These are phyloP conservation scores for Arctium lappa DNA, from an alignment of 129 eudicot species.

Conservation along the genomic window DNA sequence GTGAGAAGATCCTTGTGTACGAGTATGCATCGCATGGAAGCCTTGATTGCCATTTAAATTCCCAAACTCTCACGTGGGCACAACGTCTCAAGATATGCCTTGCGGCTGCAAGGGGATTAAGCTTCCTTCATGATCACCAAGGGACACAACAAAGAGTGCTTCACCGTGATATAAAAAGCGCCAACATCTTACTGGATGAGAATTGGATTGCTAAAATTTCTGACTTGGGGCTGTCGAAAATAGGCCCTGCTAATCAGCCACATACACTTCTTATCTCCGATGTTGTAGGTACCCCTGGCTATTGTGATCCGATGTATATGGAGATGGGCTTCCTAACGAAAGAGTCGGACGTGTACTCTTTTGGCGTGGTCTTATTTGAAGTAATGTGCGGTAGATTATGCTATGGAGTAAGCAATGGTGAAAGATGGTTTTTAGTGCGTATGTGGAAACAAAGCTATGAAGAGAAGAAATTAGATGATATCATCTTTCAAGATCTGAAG, in stretches of 20 bases:
- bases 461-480: background rate
- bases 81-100: constrained; percentile 13
- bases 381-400: constrained; percentile 13
- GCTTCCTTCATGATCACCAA: constrained; percentile 8
- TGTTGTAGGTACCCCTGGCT: constrained; percentile 4
- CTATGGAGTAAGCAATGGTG: background rate
- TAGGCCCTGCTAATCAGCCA: background rate
- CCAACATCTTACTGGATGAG: constrained; percentile 8
- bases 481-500: background rate
- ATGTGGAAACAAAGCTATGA: constrained; percentile 7
- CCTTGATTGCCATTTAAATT: constrained; percentile 1
- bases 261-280: background rate
- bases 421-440: background rate
- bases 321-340: background rate
- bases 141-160: constrained; percentile 11
- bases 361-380: constrained; percentile 17
- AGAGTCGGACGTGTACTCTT: constrained; percentile 10
- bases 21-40: constrained; percentile 17
- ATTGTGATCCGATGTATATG: constrained; percentile 5
- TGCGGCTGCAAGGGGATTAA: constrained; percentile 1
- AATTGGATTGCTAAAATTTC: constrained; percentile 7
- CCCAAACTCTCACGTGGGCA: background rate
- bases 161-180: constrained; percentile 8
- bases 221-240: constrained; percentile 7
- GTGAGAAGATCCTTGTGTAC: constrained; percentile 13